Evolutionary conservation across 1,284 basidiomycete species (phyloP).

Genomic region (Boletellus sp.): DNA sequence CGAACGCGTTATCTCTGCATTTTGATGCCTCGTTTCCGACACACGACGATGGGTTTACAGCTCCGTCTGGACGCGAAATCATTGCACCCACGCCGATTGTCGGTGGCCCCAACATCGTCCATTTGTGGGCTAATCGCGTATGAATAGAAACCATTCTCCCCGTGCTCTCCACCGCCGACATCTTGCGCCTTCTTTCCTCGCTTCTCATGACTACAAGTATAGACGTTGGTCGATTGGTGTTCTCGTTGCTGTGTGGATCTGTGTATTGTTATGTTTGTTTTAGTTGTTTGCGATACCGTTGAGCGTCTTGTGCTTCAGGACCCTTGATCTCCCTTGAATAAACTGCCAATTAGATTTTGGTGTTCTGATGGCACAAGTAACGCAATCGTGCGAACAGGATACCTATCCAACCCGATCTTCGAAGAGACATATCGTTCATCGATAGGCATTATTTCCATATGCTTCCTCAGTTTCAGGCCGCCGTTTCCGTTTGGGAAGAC

Average conservation of each 20-base stretch:
- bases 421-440: constrained; percentile 11
- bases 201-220: constrained; percentile 4
- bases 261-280: constrained; percentile 22
- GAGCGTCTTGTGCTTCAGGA: not conserved
- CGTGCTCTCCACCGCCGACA: not conserved
- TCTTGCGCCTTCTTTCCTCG: not conserved
- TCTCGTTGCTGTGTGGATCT: constrained; percentile 10
- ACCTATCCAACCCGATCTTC: constrained; percentile 25
- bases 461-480: not conserved
- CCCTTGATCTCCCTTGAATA: constrained; percentile 4
- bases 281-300: constrained; percentile 13
- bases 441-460: constrained; percentile 21
- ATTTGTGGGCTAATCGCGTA: constrained; percentile 32
- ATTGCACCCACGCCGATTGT: constrained; percentile 33
- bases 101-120: constrained; percentile 32
- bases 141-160: constrained; percentile 17
- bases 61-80: constrained; percentile 31
- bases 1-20: constrained; percentile 34
- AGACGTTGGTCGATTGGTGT: constrained; percentile 15
- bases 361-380: constrained; percentile 9
- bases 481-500: constrained; percentile 1
- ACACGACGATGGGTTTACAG: constrained; percentile 21
- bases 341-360: no score
- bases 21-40: constrained; percentile 34
- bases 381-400: constrained; percentile 15